These are phyloP conservation scores for Zymoseptoria brevis DNA, from an alignment of 2,329 filamentous ascomycete genomes.

Conservation along the genomic window DNA sequence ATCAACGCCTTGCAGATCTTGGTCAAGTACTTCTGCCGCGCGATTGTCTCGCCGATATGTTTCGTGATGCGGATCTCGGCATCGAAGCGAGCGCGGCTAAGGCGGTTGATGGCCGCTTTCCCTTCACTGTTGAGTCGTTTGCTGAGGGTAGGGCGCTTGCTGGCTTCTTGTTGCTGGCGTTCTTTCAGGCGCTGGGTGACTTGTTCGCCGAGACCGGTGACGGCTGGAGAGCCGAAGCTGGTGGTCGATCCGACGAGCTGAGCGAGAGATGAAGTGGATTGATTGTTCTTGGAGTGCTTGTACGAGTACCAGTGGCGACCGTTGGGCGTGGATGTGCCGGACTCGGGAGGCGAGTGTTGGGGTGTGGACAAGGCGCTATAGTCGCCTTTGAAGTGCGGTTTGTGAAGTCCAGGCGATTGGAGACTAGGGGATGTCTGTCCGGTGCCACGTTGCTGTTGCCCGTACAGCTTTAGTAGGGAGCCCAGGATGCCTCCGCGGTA, in stretches of 20 bases:
- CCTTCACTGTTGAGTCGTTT: conserved; percentile 26
- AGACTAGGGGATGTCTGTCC: conserved; percentile 15
- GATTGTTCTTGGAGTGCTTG: conserved; percentile 22
- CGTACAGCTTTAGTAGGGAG: conserved; percentile 63
- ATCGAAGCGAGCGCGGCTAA: conserved; percentile 33
- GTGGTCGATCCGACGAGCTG: conserved; percentile 39
- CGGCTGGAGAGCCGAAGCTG: conserved; percentile 35
- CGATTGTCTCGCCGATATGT: conserved; percentile 61
- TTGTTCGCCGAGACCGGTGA: conserved; percentile 36
- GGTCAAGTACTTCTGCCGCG: conserved; percentile 72
- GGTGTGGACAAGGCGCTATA: conserved; percentile 26
- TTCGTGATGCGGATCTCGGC: conserved; percentile 52
- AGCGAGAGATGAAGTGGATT: conserved; percentile 36
- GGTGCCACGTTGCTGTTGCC: conserved; percentile 28
- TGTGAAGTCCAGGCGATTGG: conserved; percentile 13
- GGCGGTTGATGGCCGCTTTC: conserved; percentile 27
- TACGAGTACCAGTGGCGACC: conserved; percentile 30
- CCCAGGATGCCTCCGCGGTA: conserved; percentile 68
- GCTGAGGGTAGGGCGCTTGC: conserved; percentile 25
- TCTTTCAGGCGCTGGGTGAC: conserved; percentile 35
- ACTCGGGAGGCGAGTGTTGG: conserved; percentile 35
- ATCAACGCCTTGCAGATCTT: conserved; percentile 81
- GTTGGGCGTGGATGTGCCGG: conserved; percentile 36
- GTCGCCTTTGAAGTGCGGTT: conserved; percentile 21
- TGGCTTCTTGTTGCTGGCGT: conserved; percentile 31